These are phyloP conservation scores for Vicia faba DNA, from an alignment of 306 rosid genomes.

Conservation along the genomic window DNA sequence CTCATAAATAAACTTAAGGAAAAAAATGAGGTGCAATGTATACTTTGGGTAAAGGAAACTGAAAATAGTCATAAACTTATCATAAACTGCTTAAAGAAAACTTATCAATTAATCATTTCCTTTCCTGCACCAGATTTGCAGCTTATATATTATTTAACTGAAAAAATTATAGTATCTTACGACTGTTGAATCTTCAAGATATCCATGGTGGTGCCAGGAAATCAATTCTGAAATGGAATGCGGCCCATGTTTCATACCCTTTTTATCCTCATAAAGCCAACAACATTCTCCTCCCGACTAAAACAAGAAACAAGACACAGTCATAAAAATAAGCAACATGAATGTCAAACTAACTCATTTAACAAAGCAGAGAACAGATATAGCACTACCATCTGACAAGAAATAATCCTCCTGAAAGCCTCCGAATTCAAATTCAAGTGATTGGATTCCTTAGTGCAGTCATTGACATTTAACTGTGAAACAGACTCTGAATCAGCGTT, in stretches of 20 bases:
- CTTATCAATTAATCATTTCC: slow-evolving; percentile 15
- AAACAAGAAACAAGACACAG: slow-evolving; percentile 25
- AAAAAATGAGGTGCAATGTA: neutral
- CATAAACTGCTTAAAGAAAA: slow-evolving; percentile 16
- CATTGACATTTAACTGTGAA: slow-evolving; percentile 35
- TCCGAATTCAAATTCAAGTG: slow-evolving; percentile 34
- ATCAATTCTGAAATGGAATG: slow-evolving; percentile 68
- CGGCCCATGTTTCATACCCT: slow-evolving; percentile 76
- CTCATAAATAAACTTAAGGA: neutral
- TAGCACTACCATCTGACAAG: slow-evolving; percentile 46
- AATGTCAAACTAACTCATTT: slow-evolving; percentile 25
- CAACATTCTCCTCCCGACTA: slow-evolving; percentile 67
- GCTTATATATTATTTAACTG: slow-evolving; percentile 20
- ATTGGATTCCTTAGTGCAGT: slow-evolving; percentile 37
- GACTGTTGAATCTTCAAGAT: slow-evolving; percentile 67
- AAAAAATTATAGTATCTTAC: slow-evolving; percentile 50
- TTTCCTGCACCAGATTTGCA: slow-evolving; percentile 17
- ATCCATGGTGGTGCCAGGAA: slow-evolving; percentile 79
- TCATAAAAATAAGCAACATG: slow-evolving; percentile 21
- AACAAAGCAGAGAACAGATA: slow-evolving; percentile 24
- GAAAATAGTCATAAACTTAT: slow-evolving; percentile 7
- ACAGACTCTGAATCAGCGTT: slow-evolving; percentile 45
- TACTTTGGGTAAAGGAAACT: slow-evolving; percentile 1
- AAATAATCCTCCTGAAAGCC: slow-evolving; percentile 36
- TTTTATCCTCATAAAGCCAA: slow-evolving; percentile 81